Evolutionary conservation across 345 rosid species (phyloP), one percentile per base, ranked within the genome.

Genomic region (Geranium rotundifolium): DNA sequence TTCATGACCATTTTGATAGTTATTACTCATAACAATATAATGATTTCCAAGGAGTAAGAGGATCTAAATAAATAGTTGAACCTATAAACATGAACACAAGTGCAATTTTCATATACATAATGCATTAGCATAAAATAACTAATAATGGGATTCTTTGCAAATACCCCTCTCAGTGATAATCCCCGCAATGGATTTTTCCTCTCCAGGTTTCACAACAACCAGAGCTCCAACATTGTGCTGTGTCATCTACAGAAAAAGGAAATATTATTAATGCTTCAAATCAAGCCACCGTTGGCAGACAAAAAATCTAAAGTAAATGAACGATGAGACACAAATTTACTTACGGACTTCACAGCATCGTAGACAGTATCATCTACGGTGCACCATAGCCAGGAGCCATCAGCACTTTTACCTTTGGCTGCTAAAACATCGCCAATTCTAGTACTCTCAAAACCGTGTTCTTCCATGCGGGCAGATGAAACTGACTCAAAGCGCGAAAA

Each of bases 321-420:
- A 2, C 17, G 39, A 39, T 5, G 59, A 10, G 7, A 14, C 19
- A 59, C 54, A 23, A 23, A 16, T 6, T 29, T 17, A 27, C 85
- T 52, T 83, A 93, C 99, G 78, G 99, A 84, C 81, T 93, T 80
- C 54, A 93, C 99, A 70, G 96, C 99, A 59, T 93, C 91, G 61
- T 89, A 90, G 29, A 93, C 97, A 54, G 82, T 23, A 72, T 93
- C 99, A 62, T 89, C 85, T 2, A 87, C 87, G 2, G 96, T 83
- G 84, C 99, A 93, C 99, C 99, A 93, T 70, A 93, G 95, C 99
- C 99, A 89, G 67, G 99, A 93, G 50, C 99, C 99, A 81, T 93
- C 97, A 3, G 97, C 99, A 63, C 63, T 64, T 77, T 87, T 87
- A 58, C 99, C 97, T 77, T 93, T 93, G 0, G 70, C 82, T 56